These are phyloP conservation scores for Solanum microdontum DNA, from an alignment of 257 asterid genomes.

Conservation along the genomic window DNA sequence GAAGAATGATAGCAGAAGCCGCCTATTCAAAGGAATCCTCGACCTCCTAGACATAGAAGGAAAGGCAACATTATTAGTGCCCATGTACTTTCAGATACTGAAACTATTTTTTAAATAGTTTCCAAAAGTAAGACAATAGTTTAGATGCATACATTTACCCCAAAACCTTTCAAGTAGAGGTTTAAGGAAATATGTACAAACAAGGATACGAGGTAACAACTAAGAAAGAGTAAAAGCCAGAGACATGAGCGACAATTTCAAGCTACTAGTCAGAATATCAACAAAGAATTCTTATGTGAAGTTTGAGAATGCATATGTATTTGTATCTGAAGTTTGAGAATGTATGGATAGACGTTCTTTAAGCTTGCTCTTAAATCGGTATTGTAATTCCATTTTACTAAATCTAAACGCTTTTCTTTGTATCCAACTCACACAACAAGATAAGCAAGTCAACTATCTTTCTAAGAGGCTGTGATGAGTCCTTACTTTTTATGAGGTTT, in stretches of 20 bases:
- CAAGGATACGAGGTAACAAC: neutral
- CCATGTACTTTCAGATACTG: neutral
- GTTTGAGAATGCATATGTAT: neutral
- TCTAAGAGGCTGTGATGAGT: neutral
- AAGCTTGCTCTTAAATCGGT: neutral
- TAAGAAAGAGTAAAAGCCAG: neutral
- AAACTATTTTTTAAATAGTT: neutral
- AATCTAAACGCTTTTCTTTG: neutral
- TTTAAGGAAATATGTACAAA: neutral
- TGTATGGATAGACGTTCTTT: neutral
- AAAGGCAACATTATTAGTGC: neutral
- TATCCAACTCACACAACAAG: neutral
- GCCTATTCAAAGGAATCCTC: slow-evolving; percentile 63
- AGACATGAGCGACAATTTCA: neutral
- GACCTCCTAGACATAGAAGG: slow-evolving; percentile 42
- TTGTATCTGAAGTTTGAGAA: neutral
- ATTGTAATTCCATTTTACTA: neutral
- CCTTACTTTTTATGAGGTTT: neutral
- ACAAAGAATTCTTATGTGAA: neutral
- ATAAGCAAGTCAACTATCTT: neutral
- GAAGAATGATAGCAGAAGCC: slow-evolving; percentile 57
- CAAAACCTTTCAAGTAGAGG: neutral
- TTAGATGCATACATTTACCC: neutral
- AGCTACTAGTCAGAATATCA: neutral
- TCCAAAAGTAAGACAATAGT: neutral